These are phyloP conservation scores for Exophiala bonariae DNA, from an alignment of 2,329 filamentous ascomycete genomes.

Conservation along the genomic window DNA sequence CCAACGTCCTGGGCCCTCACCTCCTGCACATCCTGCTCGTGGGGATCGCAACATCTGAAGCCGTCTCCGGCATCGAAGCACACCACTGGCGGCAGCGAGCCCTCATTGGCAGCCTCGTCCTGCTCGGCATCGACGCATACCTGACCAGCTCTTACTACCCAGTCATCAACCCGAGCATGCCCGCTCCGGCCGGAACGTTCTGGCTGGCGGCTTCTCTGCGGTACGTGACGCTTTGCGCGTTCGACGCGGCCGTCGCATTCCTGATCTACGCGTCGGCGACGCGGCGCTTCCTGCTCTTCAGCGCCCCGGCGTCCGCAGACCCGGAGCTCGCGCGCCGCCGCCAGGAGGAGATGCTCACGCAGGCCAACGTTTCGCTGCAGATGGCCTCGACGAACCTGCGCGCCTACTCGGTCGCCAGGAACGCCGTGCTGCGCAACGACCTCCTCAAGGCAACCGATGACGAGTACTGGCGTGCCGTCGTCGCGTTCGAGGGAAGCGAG, in stretches of 20 bases:
- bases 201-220: slow-evolving; percentile 69
- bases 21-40: slow-evolving; percentile 72
- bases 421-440: slow-evolving; percentile 74
- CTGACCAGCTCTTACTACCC: slow-evolving; percentile 64
- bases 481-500: slow-evolving; percentile 68
- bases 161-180: slow-evolving; percentile 28
- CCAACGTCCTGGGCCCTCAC: slow-evolving; percentile 70
- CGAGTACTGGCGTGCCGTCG: slow-evolving; percentile 68
- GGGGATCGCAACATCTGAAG: slow-evolving; percentile 70
- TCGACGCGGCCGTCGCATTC: slow-evolving; percentile 65
- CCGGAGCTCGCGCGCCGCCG: slow-evolving; percentile 49
- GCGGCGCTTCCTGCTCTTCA: slow-evolving; percentile 70
- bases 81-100: slow-evolving; percentile 43
- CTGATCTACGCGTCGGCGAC: slow-evolving; percentile 76
- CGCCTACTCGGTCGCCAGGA: slow-evolving; percentile 73
- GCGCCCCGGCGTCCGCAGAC: slow-evolving; percentile 61
- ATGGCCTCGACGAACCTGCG: slow-evolving; percentile 65
- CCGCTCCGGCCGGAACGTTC: slow-evolving; percentile 53
- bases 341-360: slow-evolving; percentile 35
- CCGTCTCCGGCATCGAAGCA: slow-evolving; percentile 60
- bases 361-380: slow-evolving; percentile 57
- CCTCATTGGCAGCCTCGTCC: slow-evolving; percentile 63
- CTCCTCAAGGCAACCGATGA: slow-evolving; percentile 65
- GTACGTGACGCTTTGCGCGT: slow-evolving; percentile 60
- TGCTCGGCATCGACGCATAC: slow-evolving; percentile 68